Evolutionary conservation across 148 eudicot genomes (phyloP).

Genomic region (Polygonum aviculare): DNA sequence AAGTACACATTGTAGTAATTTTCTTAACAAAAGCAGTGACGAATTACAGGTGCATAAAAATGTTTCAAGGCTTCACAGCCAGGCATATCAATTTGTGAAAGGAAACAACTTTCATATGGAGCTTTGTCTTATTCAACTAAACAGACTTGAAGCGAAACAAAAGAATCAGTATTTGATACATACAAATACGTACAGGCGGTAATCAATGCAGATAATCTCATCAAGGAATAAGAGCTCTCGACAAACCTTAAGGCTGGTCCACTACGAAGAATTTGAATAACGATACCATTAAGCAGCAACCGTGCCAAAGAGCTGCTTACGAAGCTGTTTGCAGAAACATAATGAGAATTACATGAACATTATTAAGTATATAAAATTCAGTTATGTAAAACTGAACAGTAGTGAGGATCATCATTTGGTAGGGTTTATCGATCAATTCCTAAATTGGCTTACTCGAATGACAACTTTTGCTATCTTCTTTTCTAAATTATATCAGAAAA

Average conservation of each 20-base stretch:
- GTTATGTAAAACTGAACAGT: not conserved
- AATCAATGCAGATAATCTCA: not conserved
- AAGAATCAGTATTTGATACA: not conserved
- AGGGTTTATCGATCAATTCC: not conserved
- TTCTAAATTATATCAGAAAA: constrained; percentile 50
- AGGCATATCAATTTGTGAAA: not conserved
- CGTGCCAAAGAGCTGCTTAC: constrained; percentile 56
- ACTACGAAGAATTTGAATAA: not conserved
- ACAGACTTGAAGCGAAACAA: not conserved
- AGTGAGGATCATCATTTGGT: not conserved
- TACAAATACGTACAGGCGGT: not conserved
- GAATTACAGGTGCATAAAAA: not conserved
- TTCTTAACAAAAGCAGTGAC: not conserved
- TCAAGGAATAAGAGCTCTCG: not conserved
- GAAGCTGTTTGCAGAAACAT: constrained; percentile 45
- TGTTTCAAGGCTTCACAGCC: not conserved
- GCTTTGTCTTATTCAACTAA: not conserved
- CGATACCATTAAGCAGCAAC: constrained; percentile 35
- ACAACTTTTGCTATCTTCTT: not conserved
- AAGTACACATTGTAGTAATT: not conserved
- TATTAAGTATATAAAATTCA: too few species aligned
- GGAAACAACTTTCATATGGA: not conserved
- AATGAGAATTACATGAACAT: not conserved
- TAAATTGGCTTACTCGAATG: not conserved
- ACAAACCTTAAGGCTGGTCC: not conserved